These are phyloP conservation scores for Otatea glauca DNA, from an alignment of 176 grass and related monocot species.

Conservation along the genomic window DNA sequence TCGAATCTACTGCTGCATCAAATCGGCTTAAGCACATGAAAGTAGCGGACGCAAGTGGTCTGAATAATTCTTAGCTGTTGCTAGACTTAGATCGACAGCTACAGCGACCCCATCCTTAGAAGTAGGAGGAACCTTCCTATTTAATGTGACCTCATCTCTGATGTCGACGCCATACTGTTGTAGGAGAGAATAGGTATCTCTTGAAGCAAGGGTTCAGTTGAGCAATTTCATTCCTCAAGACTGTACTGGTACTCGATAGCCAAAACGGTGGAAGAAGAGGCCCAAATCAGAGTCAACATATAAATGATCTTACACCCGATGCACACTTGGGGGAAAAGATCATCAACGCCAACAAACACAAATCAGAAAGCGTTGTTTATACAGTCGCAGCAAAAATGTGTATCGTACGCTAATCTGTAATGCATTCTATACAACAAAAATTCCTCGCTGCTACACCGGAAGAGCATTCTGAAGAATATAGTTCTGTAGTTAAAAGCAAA, in stretches of 20 bases:
- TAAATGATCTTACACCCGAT: not conserved
- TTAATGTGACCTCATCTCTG: conserved; percentile 3
- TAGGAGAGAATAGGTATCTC: not conserved
- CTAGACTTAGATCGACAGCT: not conserved
- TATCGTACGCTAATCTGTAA: not conserved
- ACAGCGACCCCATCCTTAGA: not conserved
- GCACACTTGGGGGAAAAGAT: not conserved
- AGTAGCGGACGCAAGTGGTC: conserved; percentile 18
- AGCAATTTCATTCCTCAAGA: not conserved
- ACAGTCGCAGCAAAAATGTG: not conserved
- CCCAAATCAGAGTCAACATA: not conserved
- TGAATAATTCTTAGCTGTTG: conserved; percentile 22
- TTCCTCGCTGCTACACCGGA: conserved; percentile 4
- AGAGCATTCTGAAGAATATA: not conserved
- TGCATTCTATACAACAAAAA: conserved; percentile 55
- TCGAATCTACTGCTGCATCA: not conserved
- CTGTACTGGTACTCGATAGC: not conserved
- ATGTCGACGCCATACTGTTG: not conserved
- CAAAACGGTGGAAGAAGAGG: not conserved
- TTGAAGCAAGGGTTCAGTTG: too few relatives aligned
- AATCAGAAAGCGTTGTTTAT: not conserved
- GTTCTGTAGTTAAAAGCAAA: not conserved
- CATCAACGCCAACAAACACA: not conserved
- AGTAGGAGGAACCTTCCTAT: not conserved
- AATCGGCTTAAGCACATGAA: conserved; percentile 15